Conservation (phyloP, 495 filamentous ascomycete species). For the Jackrogersella multiformis region DNA sequence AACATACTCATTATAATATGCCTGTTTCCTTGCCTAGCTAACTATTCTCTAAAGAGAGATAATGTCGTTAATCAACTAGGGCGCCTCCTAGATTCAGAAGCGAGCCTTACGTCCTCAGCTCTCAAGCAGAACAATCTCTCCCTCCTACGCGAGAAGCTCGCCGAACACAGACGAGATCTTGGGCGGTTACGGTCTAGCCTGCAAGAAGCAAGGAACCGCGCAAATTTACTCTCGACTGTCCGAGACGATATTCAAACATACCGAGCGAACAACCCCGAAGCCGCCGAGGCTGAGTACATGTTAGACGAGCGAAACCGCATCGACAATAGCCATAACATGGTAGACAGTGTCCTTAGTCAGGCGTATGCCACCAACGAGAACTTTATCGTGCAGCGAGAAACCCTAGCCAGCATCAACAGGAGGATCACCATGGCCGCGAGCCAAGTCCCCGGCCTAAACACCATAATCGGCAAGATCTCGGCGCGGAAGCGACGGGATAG, state of each 20-base stretch:
- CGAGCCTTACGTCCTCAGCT: slow-evolving; percentile 85
- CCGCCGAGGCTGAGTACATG: slow-evolving; percentile 95
- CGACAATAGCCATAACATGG: slow-evolving; percentile 86
- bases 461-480: slow-evolving; percentile 91
- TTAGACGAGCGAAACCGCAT: slow-evolving; percentile 85
- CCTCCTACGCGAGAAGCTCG: slow-evolving; percentile 88
- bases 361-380: slow-evolving; percentile 96
- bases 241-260: slow-evolving; percentile 92
- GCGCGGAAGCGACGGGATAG: slow-evolving; percentile 95
- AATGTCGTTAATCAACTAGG: slow-evolving; percentile 80
- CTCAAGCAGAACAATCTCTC: slow-evolving; percentile 94
- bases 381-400: slow-evolving; percentile 88
- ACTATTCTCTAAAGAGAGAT: slow-evolving; percentile 69
- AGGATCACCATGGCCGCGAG: slow-evolving; percentile 88
- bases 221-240: slow-evolving; percentile 91
- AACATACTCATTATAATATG: neutral
- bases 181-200: slow-evolving; percentile 73
- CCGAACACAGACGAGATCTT: slow-evolving; percentile 86
- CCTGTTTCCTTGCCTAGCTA: slow-evolving; percentile 8
- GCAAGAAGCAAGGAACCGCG: slow-evolving; percentile 77
- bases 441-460: slow-evolving; percentile 92
- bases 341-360: slow-evolving; percentile 92
- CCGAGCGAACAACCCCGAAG: slow-evolving; percentile 79
- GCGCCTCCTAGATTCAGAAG: slow-evolving; percentile 93
- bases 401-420: slow-evolving; percentile 83